Base-by-base conservation (phyloP, 106 monocot species). In the Vanilla planifolia region DNA sequence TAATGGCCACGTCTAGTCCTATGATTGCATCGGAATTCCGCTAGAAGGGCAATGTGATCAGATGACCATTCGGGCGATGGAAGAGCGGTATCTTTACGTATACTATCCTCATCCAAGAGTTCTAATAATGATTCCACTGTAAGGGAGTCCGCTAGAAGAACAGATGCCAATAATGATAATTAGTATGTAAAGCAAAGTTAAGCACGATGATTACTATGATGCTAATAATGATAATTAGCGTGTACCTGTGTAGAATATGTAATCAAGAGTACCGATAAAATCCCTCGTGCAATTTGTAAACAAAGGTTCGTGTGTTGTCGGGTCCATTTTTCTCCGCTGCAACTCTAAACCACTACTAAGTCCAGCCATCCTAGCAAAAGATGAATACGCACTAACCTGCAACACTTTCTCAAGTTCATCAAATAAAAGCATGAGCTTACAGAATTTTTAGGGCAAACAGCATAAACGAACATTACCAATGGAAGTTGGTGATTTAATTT, bases 31-130 rank as follows among this genome's bases (percentile, higher is more conserved):
- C 82, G 77, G 67, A 99, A 92, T 69, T 85, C 88, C 32, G 92
- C 92, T 45, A 92, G 65, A 63, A 99, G 92, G 16, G 92, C 92
- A 45, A 99, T 67, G 65, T 99, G 98, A 71, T 92, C 92, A 29
- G 98, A 99, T 32, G 98, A 99, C 88, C 98, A 92, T 63, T 80
- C 87, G 24, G 92, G 88, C 26, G 98, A 99, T 63, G 98, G 98
- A 67, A 99, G 81, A 40, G 98, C 98, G 26, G 88, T 88, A 30
- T 92, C 81, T 70, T 88, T 99, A 42, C 85, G 73, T 58, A 99
- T 71, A 62, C 70, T 75, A 34, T 85, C 85, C 69, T 99, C 98
- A 72, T 88, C 88, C 68, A 99, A 75, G 27, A 99, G 80, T 51
- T 99, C 98, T 70, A 99, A 53, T 20, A 99, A 48, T 19, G 98